A percentile compares a stretch with the other conserved stretches of the same genome.
These are phyloP conservation scores for Moesziomyces sp. DNA, from an alignment of 1,284 basidiomycete species.

Conservation along the genomic window DNA sequence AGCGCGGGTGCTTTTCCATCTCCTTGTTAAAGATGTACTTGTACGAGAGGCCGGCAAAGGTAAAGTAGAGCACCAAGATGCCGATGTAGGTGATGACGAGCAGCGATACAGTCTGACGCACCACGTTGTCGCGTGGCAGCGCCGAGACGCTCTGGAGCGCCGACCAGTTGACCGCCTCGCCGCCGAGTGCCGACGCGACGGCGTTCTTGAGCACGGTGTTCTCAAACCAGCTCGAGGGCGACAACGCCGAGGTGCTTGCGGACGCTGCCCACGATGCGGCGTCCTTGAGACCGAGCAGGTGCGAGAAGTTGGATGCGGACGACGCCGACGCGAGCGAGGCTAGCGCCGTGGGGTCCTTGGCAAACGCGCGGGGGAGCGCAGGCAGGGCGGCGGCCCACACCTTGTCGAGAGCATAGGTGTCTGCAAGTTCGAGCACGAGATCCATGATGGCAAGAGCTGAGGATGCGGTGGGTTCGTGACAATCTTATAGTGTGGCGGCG, in stretches of 20 bases:
- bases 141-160: slow-evolving; percentile 38
- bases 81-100: slow-evolving; percentile 80
- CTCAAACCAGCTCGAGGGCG: slow-evolving; percentile 25
- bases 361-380: slow-evolving; percentile 50
- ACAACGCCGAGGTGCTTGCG: slow-evolving; percentile 27
- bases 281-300: slow-evolving; percentile 17
- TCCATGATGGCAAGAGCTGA: slow-evolving; percentile 74
- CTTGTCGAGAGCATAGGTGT: slow-evolving; percentile 81
- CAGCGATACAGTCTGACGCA: slow-evolving; percentile 81
- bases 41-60: slow-evolving; percentile 82
- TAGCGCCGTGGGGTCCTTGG: slow-evolving; percentile 32
- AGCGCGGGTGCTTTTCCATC: slow-evolving; percentile 94
- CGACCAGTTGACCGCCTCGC: slow-evolving; percentile 36
- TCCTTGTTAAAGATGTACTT: slow-evolving; percentile 91
- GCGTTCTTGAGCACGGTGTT: slow-evolving; percentile 39
- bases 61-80: slow-evolving; percentile 76
- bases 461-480: too few relatives aligned
- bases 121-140: slow-evolving; percentile 54
- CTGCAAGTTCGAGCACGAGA: slow-evolving; percentile 77
- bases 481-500: too few relatives aligned
- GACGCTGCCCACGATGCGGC: slow-evolving; percentile 34
- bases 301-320: slow-evolving; percentile 18
- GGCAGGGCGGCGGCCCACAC: slow-evolving; percentile 81
- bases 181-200: slow-evolving; percentile 24
- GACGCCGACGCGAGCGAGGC: slow-evolving; percentile 44